These are phyloP conservation scores for Naganishia sp. DNA, from an alignment of 1,284 basidiomycete genomes.

Conservation along the genomic window DNA sequence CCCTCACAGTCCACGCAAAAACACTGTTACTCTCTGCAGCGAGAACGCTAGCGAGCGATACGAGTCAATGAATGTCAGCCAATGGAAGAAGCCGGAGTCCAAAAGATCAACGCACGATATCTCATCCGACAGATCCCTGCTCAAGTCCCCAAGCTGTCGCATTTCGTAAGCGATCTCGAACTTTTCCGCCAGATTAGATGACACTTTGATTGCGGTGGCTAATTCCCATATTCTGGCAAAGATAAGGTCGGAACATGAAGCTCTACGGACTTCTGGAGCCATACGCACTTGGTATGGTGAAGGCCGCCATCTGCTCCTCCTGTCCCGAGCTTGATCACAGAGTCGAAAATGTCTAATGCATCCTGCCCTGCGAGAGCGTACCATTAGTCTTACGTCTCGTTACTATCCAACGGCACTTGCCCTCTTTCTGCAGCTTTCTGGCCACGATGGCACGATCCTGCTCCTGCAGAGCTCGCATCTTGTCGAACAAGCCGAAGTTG, in stretches of 20 bases:
- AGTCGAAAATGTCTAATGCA: slow-evolving; percentile 32
- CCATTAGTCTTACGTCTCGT: neutral
- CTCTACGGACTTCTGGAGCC: neutral
- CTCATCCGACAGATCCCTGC: slow-evolving; percentile 33
- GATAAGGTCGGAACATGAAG: neutral
- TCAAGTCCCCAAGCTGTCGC: slow-evolving; percentile 31
- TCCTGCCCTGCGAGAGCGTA: slow-evolving; percentile 21
- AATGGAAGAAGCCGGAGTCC: neutral
- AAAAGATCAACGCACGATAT: slow-evolving; percentile 25
- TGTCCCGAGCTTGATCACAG: slow-evolving; percentile 32
- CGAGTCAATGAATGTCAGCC: neutral
- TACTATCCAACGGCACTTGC: neutral
- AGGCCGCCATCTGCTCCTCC: slow-evolving; percentile 32
- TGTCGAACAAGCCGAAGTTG: slow-evolving; percentile 8
- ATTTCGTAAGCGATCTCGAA: slow-evolving; percentile 27
- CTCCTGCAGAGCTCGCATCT: slow-evolving; percentile 15
- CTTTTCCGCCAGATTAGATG: slow-evolving; percentile 32
- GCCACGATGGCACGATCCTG: slow-evolving; percentile 22
- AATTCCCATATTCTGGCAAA: slow-evolving; percentile 33
- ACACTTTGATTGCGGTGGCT: slow-evolving; percentile 30
- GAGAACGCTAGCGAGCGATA: slow-evolving; percentile 14
- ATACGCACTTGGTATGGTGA: slow-evolving; percentile 33
- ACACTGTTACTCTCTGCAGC: slow-evolving; percentile 30
- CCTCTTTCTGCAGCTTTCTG: slow-evolving; percentile 29
- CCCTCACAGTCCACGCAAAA: slow-evolving; percentile 31